Evolutionary conservation across 2,329 filamentous ascomycete species (phyloP), one percentile per base, ranked within the genome.

Genomic region (Rasamsonia emersonii): DNA sequence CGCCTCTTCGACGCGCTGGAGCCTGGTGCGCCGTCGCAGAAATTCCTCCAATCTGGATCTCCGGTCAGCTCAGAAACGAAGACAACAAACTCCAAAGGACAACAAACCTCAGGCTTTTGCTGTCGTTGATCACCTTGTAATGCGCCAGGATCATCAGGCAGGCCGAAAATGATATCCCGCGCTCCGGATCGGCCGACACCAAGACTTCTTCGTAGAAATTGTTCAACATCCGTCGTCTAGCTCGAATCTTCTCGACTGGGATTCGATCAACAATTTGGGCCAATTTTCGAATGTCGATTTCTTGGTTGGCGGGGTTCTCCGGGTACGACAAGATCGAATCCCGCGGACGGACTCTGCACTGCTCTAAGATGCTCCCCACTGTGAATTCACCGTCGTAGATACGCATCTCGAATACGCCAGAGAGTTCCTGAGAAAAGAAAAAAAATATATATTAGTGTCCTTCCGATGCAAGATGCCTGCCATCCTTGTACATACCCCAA

Each of bases 51-150:
- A 73, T 40, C 85, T 86, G 23, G 15, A 32, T 24, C 19, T 26
- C 9, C 24, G 35, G 20, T 35, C 37, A 50, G 66, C 50, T 59
- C 11, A 49, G 31, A 30, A 33, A 29, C 4, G 11, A 9, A 29
- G 14, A 8, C 9, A 18, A 13, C 11, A 31, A 28, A 13, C 29
- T 31, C 3, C 24, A 23, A 14, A 25, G 45, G n/a, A 16, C 26
- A 27, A 59, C 65, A 53, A 64, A 83, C 79, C 74, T 80, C 51
- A 98, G 65, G 59, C 86, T 94, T 69, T 95, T 95, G 65, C 82
- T 95, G 59, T 98, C 91, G 45, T 81, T 94, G 56, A 98, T 98
- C 51, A 98, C 86, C 51, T 96, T 98, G 70, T 98, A 93, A 59
- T 98, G 91, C 19, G 93, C 89, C 36, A 98, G 69, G 39, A 93